Base-by-base conservation (phyloP, 495 filamentous ascomycete genomes). In the Cairneyella variabilis region DNA sequence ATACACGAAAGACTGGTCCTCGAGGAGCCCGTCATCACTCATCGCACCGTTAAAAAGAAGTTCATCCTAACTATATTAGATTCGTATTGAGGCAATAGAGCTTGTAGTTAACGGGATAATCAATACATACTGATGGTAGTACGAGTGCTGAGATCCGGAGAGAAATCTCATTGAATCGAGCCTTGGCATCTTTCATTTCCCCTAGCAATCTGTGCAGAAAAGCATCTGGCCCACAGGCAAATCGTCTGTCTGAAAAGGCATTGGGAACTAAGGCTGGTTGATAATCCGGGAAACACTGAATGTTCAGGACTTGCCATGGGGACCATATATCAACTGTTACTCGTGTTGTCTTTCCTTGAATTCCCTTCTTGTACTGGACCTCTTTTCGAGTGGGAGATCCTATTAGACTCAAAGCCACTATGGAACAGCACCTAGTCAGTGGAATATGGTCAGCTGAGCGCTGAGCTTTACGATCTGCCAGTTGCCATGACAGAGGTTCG, bases 21-120 rank as follows among this genome's bases (percentile, higher is more conserved):
- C 78, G 60, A 82, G 81, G 12, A 80, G 67, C 11, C 79, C 68
- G 50, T 66, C 68, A 56, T 82, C 77, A 22, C 78, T 67, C 17
- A 74, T 59, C 10, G 58, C 56, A 17, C 55, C 51, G 50, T 75
- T 61, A 64, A 80, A 82, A 67, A 82, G 76, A 62, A 82, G 81
- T 5, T 74, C 67, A 17, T 69, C 63, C 60, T 71, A 22, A n/a
- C n/a, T n/a, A n/a, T n/a, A n/a, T n/a, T n/a, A n/a, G n/a, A n/a
- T n/a, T n/a, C n/a, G n/a, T n/a, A n/a, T n/a, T n/a, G n/a, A n/a
- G n/a, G n/a, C n/a, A n/a, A n/a, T n/a, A n/a, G n/a, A n/a, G n/a
- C n/a, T n/a, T n/a, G n/a, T n/a, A 34, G 8, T 8, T 14, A 7
- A 18, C 14, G 26, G 32, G 0, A 20, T 37, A 28, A 11, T 8